Conservation (phyloP, 106 monocot species). For the Allium fistulosum region DNA sequence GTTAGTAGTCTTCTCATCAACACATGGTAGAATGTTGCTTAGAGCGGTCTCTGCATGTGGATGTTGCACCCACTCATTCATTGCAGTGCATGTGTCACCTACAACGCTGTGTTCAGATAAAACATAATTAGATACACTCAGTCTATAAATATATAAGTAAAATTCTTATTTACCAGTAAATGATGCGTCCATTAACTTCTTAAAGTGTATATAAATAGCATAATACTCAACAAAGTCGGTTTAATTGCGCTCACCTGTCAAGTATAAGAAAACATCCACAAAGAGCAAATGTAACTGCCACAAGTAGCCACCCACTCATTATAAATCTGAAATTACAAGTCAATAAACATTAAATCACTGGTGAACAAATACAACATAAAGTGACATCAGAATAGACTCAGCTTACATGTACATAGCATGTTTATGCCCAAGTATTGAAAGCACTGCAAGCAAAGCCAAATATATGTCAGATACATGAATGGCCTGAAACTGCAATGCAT, state of each 20-base stretch:
- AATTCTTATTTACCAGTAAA: not conserved
- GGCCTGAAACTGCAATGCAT: not conserved
- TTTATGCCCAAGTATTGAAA: slow-evolving; percentile 42
- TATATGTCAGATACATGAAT: not conserved
- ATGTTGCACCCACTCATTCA: slow-evolving; percentile 75
- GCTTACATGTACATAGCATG: slow-evolving; percentile 74
- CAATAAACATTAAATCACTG: not conserved
- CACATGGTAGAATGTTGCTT: slow-evolving; percentile 76
- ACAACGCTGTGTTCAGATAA: slow-evolving; percentile 33
- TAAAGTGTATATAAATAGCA: not conserved
- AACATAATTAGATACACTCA: not conserved
- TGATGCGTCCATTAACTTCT: not conserved
- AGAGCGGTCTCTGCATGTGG: slow-evolving; percentile 82
- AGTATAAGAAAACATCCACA: slow-evolving; percentile 69
- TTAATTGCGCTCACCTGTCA: slow-evolving; percentile 36
- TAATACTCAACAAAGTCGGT: not conserved
- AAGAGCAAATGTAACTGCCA: slow-evolving; percentile 61
- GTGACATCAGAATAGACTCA: not conserved
- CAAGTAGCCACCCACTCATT: slow-evolving; percentile 70
- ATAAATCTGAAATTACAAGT: slow-evolving; percentile 55
- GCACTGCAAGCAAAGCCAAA: slow-evolving; percentile 31
- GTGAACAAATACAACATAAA: not conserved
- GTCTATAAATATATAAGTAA: not conserved
- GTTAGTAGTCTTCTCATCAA: slow-evolving; percentile 56
- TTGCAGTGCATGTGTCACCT: slow-evolving; percentile 69